Percentiles rank a stretch among this genome's conserved stretches.
Conservation (phyloP, 1,284 basidiomycete species). For the Austroboletus niveus region DNA sequence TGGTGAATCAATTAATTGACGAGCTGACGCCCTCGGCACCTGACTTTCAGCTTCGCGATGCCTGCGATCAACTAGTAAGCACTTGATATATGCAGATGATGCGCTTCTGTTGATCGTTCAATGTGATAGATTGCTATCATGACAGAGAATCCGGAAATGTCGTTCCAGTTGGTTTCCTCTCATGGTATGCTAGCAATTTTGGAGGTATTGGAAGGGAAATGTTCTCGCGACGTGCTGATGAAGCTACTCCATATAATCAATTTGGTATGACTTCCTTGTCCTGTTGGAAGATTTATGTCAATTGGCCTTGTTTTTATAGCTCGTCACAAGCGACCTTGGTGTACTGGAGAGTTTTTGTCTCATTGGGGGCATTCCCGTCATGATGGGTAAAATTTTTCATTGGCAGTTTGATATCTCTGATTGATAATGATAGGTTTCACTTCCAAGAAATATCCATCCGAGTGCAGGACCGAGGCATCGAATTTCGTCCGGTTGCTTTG, state of each 20-base stretch:
- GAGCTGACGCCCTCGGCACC: slow-evolving; percentile 78
- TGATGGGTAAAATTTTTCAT: slow-evolving; percentile 65
- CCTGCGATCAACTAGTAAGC: slow-evolving; percentile 84
- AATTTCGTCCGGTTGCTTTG: slow-evolving; percentile 92
- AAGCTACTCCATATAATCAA: slow-evolving; percentile 89
- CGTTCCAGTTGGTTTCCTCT: slow-evolving; percentile 82
- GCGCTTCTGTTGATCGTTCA: not conserved
- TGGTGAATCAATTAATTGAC: slow-evolving; percentile 84
- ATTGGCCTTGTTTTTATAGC: slow-evolving; percentile 44
- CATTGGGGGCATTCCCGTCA: slow-evolving; percentile 89
- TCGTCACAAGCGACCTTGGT: slow-evolving; percentile 82
- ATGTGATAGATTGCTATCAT: slow-evolving; percentile 68
- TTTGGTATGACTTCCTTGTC: slow-evolving; percentile 49
- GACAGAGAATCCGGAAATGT: slow-evolving; percentile 85
- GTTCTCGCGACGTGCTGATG: slow-evolving; percentile 80
- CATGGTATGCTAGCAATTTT: slow-evolving; percentile 95
- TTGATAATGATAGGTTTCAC: slow-evolving; percentile 61
- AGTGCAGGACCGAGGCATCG: slow-evolving; percentile 93
- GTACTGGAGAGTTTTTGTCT: slow-evolving; percentile 94
- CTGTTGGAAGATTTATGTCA: slow-evolving; percentile 1
- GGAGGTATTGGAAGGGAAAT: slow-evolving; percentile 85
- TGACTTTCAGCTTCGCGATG: slow-evolving; percentile 77
- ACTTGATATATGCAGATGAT: not conserved
- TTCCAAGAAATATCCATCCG: slow-evolving; percentile 90
- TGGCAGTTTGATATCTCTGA: not conserved